These are phyloP conservation scores for Solanum stenotomum DNA, from an alignment of 257 asterid genomes.

Conservation along the genomic window DNA sequence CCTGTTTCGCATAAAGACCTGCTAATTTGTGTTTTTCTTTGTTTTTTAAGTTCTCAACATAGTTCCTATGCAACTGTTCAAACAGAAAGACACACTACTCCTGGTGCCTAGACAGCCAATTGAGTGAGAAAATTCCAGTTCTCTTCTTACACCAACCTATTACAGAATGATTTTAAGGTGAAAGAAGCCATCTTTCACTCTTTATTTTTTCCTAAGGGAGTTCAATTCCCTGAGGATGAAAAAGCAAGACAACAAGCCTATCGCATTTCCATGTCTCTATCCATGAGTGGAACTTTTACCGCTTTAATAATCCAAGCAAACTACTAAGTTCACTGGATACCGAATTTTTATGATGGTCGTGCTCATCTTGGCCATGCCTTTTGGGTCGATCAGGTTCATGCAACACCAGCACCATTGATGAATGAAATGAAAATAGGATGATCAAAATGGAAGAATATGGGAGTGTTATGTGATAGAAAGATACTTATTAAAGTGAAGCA, in stretches of 20 bases:
- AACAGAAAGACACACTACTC: neutral
- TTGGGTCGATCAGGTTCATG: neutral
- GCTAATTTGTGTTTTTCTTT: neutral
- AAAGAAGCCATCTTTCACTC: neutral
- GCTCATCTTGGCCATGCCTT: neutral
- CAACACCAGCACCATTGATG: neutral
- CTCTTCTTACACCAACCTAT: neutral
- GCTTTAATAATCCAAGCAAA: neutral
- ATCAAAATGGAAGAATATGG: neutral
- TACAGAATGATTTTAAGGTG: neutral
- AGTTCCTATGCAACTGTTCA: neutral
- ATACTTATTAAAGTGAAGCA: neutral
- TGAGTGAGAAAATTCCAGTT: neutral
- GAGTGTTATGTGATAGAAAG: neutral
- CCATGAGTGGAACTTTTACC: neutral
- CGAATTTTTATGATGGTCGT: neutral
- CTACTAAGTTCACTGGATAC: neutral
- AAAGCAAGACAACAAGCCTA: neutral
- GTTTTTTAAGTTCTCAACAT: neutral
- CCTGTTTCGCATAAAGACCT: neutral
- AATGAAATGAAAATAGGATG: neutral
- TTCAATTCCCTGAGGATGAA: neutral
- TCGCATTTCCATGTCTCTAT: neutral
- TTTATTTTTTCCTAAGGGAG: neutral
- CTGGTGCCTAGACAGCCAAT: neutral